Conservation (phyloP, 306 rosid species). For the Pterocarpus santalinus region DNA sequence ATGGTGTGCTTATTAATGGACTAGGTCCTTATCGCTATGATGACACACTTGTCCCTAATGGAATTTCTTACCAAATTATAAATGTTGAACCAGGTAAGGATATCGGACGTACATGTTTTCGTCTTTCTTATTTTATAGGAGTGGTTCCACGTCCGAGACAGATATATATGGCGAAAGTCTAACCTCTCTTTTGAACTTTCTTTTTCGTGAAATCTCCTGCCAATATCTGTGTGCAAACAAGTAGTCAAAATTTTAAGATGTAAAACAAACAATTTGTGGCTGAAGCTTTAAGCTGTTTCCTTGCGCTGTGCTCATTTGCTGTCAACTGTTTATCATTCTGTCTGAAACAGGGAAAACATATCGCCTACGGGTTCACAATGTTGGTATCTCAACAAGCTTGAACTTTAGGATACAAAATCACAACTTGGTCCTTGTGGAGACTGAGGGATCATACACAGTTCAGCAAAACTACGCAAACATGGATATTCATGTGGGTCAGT, state of each 20-base stretch:
- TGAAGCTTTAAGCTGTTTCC: constrained; percentile 21
- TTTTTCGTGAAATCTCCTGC: neutral
- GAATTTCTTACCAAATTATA: constrained; percentile 72
- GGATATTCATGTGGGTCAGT: constrained; percentile 93
- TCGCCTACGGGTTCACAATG: constrained; percentile 82
- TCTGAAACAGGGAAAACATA: constrained; percentile 79
- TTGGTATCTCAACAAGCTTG: constrained; percentile 84
- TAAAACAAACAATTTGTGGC: constrained; percentile 8
- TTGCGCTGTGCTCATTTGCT: constrained; percentile 2
- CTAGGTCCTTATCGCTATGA: constrained; percentile 81
- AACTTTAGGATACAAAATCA: constrained; percentile 86
- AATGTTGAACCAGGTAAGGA: constrained; percentile 85
- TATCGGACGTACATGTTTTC: constrained; percentile 19
- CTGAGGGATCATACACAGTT: constrained; percentile 85
- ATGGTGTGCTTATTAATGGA: constrained; percentile 86
- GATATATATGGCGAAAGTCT: neutral
- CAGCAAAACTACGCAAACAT: constrained; percentile 78
- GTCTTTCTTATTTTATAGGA: neutral
- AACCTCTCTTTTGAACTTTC: neutral
- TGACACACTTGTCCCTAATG: constrained; percentile 63
- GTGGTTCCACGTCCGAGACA: neutral
- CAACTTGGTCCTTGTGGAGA: constrained; percentile 82
- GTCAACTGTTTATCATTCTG: constrained; percentile 31
- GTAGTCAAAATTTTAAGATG: neutral
- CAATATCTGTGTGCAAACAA: constrained; percentile 8